A percentile compares a stretch with the other conserved stretches of the same genome.
Conservation (phyloP, 2,329 filamentous ascomycete genomes). For the Dothistroma pini region DNA sequence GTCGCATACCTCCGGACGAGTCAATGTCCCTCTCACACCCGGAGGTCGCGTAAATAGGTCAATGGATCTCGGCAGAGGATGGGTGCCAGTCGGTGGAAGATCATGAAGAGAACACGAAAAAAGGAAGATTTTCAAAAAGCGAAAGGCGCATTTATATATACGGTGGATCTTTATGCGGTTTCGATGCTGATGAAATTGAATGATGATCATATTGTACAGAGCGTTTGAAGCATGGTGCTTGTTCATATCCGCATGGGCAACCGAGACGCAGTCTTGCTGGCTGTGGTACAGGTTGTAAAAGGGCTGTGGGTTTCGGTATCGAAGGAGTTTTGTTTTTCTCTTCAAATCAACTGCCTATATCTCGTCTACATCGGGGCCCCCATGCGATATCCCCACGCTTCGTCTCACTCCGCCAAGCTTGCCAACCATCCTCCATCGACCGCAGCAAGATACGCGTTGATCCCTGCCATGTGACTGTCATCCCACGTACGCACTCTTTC, state of each 20-base stretch:
- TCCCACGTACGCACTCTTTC: background rate
- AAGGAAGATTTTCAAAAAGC: background rate
- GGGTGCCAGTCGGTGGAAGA: constrained; percentile 26
- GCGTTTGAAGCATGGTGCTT: background rate
- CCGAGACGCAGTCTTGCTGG: background rate
- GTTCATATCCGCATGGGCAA: background rate
- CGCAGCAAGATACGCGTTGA: background rate
- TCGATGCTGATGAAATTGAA: background rate
- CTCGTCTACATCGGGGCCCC: too few species aligned
- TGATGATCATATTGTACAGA: background rate
- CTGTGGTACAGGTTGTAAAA: background rate
- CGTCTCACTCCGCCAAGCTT: too few species aligned
- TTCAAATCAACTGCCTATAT: too few species aligned
- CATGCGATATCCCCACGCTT: too few species aligned
- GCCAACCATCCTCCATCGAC: too few species aligned
- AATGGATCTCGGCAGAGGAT: constrained; percentile 59
- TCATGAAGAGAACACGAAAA: background rate
- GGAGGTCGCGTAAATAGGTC: constrained; percentile 60
- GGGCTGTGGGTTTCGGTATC: background rate
- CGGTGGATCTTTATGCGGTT: background rate
- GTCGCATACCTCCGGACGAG: constrained; percentile 32
- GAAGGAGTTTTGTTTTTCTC: background rate
- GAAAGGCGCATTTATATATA: background rate
- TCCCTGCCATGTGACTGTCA: background rate
- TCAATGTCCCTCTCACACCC: constrained; percentile 61